phyloP scores from a whole-genome alignment of 2,329 filamentous ascomycete genomes.

The Aspergillus ochraceus region DNA sequence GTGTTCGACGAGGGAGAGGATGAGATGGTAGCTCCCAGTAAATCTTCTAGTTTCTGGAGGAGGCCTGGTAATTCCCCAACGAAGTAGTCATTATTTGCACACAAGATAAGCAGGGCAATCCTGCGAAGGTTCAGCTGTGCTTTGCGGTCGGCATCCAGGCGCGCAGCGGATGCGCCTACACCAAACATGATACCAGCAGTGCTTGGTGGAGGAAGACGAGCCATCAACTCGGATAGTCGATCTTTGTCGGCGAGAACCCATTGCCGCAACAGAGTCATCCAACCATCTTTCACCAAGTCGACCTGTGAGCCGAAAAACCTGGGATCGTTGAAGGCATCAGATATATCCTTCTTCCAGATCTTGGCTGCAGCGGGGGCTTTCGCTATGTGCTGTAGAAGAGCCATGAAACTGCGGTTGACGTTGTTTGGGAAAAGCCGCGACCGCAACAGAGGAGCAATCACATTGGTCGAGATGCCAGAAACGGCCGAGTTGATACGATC shows the following conservation, averaged over 20 bases:
- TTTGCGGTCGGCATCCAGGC: slow-evolving; percentile 91
- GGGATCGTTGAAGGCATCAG: slow-evolving; percentile 86
- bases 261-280: slow-evolving; percentile 81
- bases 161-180: slow-evolving; percentile 90
- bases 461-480: slow-evolving; percentile 75
- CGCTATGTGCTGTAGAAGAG: slow-evolving; percentile 73
- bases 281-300: slow-evolving; percentile 66
- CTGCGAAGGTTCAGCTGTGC: slow-evolving; percentile 87
- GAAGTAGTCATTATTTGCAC: slow-evolving; percentile 75
- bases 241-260: slow-evolving; percentile 88
- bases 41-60: slow-evolving; percentile 80
- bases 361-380: slow-evolving; percentile 79
- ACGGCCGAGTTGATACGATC: slow-evolving; percentile 80
- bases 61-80: slow-evolving; percentile 72
- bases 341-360: slow-evolving; percentile 87
- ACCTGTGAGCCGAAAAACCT: slow-evolving; percentile 77
- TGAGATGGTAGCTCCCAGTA: slow-evolving; percentile 77
- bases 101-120: slow-evolving; percentile 75
- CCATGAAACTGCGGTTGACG: slow-evolving; percentile 68
- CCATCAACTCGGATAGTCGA: slow-evolving; percentile 75
- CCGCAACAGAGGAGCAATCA: slow-evolving; percentile 78
- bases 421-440: slow-evolving; percentile 86
- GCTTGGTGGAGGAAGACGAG: slow-evolving; percentile 77
- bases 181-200: slow-evolving; percentile 97
- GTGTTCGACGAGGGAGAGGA: slow-evolving; percentile 91